Percentiles rank a stretch among this genome's conserved stretches.
phyloP scores from a whole-genome alignment of 208 protist species.

The Tetramitus jugosus region DNA sequence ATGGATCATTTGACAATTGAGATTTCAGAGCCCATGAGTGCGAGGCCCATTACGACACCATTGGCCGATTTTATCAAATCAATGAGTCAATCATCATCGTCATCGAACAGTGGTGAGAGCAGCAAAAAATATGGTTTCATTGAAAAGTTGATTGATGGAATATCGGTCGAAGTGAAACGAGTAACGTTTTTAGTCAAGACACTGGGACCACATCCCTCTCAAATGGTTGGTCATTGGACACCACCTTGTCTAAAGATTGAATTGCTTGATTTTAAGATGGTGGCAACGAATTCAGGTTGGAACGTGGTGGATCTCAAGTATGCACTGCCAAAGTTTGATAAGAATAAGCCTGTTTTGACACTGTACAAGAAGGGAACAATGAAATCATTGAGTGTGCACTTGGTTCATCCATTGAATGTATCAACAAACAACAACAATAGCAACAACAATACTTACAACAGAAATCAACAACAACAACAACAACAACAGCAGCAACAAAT shows the following conservation, averaged over 20 bases:
- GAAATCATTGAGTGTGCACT: background rate
- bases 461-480: background rate
- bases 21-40: background rate
- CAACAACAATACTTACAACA: too few relatives aligned
- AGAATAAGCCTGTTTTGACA: background rate
- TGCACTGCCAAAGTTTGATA: background rate
- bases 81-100: background rate
- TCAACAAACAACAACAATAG: too few relatives aligned
- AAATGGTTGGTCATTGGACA: background rate
- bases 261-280: background rate
- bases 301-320: conserved; percentile 3
- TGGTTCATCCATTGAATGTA: background rate
- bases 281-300: conserved; percentile 5
- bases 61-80: conserved; percentile 7
- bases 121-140: conserved; percentile 11
- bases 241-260: background rate
- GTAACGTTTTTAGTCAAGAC: conserved; percentile 7
- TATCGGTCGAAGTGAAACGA: background rate
- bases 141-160: conserved; percentile 6
- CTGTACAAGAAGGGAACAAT: background rate
- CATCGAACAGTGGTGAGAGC: background rate
- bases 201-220: background rate
- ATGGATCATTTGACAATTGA: background rate
- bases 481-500: too few relatives aligned
- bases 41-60: background rate